Base-by-base conservation (phyloP, 257 asterid species). In the Fraxinus cuspidata region DNA sequence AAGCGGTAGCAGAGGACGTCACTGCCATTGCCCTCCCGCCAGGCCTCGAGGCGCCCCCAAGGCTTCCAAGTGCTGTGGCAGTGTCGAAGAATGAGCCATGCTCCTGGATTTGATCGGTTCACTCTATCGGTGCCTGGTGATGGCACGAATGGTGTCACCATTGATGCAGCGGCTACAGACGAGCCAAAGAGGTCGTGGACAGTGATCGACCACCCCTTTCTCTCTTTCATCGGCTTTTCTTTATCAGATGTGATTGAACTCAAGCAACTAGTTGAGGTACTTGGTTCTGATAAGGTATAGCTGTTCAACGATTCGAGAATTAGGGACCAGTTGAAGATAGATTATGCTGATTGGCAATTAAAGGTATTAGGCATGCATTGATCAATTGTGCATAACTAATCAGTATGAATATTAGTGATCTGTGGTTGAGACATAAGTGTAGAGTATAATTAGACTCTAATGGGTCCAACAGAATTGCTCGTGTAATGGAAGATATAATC, bases 41-140 rank as follows among this genome's bases (percentile, higher is more conserved):
- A 96, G 0, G 98, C 97, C 85, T 96, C 98, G 1, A 93, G 96
- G 16, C 97, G 94, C 47, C 98, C 99, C 99, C 99, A 96, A 0
- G 99, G 99, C 85, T 84, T 86, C 98, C 97, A 96, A 1, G 98
- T 93, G 75, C 86, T 83, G 16, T 89, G 87, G 34, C 93, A 95
- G 15, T 97, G 97, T 0, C 97, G 87, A 74, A 93, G 98, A 27
- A 96, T 93, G 75, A 96, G 97, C 98, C 99, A 96, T 0, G 98
- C 98, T 2, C 99, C 99, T 0, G 99, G 99, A 67, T 93, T 96
- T 28, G 99, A 89, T 63, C 84, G 79, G 78, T 97, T 90, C 71
- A 95, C 99, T 8, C 88, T 67, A 19, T 95, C 82, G 1, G 96
- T 75, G 5, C 94, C 94, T 0, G 94, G 93, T 0, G 99, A 95